phyloP scores from a whole-genome alignment of 139 green algal genomes.

The Chlorella sp. region DNA sequence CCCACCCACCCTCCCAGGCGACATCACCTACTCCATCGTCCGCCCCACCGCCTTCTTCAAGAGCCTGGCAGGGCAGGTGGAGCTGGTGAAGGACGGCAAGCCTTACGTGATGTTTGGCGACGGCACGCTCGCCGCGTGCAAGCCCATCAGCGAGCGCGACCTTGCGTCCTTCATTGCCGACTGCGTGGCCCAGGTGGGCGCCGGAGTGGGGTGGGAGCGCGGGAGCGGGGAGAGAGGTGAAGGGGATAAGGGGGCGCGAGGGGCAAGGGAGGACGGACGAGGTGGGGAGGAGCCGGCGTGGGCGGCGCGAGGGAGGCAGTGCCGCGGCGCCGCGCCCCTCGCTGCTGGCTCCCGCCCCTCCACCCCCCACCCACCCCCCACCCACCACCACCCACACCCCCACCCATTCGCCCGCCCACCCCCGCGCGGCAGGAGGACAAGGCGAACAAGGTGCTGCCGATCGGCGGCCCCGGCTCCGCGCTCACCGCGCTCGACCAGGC shows the following conservation, averaged over 20 bases:
- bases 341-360: neutral
- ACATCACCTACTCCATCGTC: constrained; percentile 96
- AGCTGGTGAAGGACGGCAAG: constrained; percentile 90
- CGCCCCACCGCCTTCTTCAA: constrained; percentile 99
- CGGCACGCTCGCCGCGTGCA: constrained; percentile 93
- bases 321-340: neutral
- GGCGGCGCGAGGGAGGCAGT: neutral
- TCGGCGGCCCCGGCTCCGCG: constrained; percentile 92
- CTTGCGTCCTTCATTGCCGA: constrained; percentile 93
- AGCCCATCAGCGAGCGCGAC: constrained; percentile 97
- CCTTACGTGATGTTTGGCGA: constrained; percentile 99
- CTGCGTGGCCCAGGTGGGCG: constrained; percentile 61
- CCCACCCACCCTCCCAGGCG: constrained; percentile 24
- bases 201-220: neutral
- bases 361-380: neutral
- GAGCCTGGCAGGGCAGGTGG: constrained; percentile 90
- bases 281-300: neutral
- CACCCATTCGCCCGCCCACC: neutral
- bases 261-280: neutral
- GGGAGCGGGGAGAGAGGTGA: neutral
- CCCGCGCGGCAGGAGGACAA: constrained; percentile 35
- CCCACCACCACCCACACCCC: neutral
- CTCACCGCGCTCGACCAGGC: constrained; percentile 90
- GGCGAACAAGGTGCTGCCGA: constrained; percentile 87
- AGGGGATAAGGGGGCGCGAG: neutral